phyloP scores from a whole-genome alignment of 2,329 filamentous ascomycete species.

The Claviceps paspali region DNA sequence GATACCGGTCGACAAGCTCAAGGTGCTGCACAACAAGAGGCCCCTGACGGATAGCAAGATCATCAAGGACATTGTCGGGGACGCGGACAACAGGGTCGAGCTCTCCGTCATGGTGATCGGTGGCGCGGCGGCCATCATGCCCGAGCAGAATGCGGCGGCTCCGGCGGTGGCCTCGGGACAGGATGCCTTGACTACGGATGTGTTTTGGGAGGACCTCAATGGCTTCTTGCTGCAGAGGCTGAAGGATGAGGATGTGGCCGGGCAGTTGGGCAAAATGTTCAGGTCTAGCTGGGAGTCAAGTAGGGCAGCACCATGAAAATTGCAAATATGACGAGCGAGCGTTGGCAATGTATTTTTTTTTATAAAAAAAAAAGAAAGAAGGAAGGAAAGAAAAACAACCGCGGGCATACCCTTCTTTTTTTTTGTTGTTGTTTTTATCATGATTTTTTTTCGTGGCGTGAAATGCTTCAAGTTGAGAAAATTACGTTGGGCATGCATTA shows the following conservation, averaged over 20 bases:
- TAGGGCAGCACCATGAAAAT: conserved; percentile 14
- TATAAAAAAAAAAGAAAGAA: neutral
- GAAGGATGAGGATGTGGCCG: conserved; percentile 51
- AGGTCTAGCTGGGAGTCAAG: conserved; percentile 51
- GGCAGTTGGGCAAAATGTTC: conserved; percentile 52
- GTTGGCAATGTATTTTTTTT: too few species aligned
- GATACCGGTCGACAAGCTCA: conserved; percentile 63
- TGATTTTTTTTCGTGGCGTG: neutral
- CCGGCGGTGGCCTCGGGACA: conserved; percentile 27
- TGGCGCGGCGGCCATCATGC: conserved; percentile 36
- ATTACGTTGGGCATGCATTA: too few species aligned
- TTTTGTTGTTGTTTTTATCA: too few species aligned
- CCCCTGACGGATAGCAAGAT: conserved; percentile 66
- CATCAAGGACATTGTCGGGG: conserved; percentile 53
- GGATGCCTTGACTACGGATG: conserved; percentile 49
- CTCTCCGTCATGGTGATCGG: conserved; percentile 82
- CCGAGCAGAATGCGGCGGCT: conserved; percentile 21
- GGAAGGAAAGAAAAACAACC: neutral
- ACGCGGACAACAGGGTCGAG: conserved; percentile 38
- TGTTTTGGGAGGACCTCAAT: conserved; percentile 77
- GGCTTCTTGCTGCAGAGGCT: conserved; percentile 68
- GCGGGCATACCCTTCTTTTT: too few species aligned
- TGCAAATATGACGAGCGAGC: neutral
- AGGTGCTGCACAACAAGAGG: conserved; percentile 76
- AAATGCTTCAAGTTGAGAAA: neutral